phyloP scores from a whole-genome alignment of 768 basidiomycete species.

The Suillus sp. region DNA sequence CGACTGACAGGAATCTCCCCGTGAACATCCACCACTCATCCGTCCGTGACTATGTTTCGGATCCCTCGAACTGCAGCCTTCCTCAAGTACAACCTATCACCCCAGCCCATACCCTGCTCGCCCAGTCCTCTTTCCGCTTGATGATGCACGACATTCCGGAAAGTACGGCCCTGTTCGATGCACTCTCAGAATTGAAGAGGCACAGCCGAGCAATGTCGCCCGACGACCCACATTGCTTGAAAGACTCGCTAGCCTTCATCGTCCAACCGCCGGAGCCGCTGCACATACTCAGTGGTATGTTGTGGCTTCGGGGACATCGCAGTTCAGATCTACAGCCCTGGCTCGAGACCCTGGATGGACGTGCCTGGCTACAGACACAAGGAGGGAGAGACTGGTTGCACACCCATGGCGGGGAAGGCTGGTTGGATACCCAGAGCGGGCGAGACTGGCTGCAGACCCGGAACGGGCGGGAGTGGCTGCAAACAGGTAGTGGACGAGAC shows the following conservation, averaged over 20 bases:
- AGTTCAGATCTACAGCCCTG: neutral
- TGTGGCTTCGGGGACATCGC: neutral
- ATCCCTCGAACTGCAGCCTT: neutral
- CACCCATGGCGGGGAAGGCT: neutral
- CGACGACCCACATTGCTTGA: neutral
- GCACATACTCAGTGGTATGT: neutral
- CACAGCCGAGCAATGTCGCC: neutral
- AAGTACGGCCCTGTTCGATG: neutral
- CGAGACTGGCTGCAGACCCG: neutral
- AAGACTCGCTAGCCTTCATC: neutral
- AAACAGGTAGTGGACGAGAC: neutral
- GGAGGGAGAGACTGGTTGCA: neutral
- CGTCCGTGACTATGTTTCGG: neutral
- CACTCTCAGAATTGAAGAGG: neutral
- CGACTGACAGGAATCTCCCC: neutral
- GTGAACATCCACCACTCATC: neutral
- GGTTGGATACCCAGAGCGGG: neutral
- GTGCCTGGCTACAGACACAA: neutral
- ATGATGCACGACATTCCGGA: neutral
- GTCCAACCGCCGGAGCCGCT: neutral
- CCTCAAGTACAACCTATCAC: neutral
- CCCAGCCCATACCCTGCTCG: neutral
- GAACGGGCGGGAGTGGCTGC: neutral
- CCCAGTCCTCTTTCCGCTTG: neutral
- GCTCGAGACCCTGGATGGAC: conserved; percentile 1